Conservation (phyloP, 331 rosid genomes). For the Saraca asoca region DNA sequence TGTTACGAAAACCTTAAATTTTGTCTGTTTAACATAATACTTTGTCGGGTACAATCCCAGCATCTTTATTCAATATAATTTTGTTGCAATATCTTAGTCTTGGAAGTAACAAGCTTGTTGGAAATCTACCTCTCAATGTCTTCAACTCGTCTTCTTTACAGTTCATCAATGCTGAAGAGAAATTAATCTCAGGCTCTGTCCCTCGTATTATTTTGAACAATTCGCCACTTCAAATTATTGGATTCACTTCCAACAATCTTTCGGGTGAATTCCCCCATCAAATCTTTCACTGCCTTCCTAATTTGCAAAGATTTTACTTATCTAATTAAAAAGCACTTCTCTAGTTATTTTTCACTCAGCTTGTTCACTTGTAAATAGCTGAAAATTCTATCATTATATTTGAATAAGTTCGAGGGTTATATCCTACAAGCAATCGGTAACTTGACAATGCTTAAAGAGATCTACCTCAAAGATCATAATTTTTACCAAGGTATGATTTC, state of each 20-base stretch:
- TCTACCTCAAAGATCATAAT: not conserved
- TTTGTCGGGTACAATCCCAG: not conserved
- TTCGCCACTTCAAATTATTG: not conserved
- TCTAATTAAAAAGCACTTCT: not conserved
- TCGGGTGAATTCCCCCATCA: not conserved
- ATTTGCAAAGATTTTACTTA: not conserved
- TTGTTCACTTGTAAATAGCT: not conserved
- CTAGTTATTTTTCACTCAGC: not conserved
- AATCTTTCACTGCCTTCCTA: not conserved
- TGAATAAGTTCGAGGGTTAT: not conserved
- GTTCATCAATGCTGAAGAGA: not conserved
- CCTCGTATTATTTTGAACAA: no score
- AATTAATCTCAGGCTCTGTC: no score
- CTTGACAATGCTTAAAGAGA: not conserved
- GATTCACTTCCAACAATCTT: not conserved
- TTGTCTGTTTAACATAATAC: not conserved
- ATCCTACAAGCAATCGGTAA: not conserved
- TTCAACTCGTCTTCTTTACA: not conserved
- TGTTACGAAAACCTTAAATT: not conserved
- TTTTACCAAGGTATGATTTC: not conserved
- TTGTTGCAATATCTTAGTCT: not conserved
- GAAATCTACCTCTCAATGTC: not conserved
- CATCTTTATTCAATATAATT: not conserved
- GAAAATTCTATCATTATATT: not conserved
- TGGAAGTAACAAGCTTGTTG: not conserved